These are phyloP conservation scores for Gossypium ekmanianum DNA, from an alignment of 345 rosid species.

Conservation along the genomic window DNA sequence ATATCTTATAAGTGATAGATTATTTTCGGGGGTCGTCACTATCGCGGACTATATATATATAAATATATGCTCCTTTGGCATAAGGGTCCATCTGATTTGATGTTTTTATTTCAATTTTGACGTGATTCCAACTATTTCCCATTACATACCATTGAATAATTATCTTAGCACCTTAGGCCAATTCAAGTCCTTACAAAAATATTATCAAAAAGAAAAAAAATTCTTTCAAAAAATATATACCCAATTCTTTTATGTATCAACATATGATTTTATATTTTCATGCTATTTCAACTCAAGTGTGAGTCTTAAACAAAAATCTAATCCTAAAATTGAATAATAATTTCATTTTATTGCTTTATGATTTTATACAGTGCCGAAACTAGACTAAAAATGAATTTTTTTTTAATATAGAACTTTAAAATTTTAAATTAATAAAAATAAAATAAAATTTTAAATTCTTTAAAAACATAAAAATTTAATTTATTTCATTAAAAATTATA, in stretches of 20 bases:
- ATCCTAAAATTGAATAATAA: no score
- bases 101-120: neutral
- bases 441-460: no score
- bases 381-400: no score
- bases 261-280: neutral
- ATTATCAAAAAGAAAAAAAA: neutral
- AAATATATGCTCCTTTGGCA: neutral
- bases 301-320: no score
- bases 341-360: no score
- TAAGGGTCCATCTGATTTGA: neutral
- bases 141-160: neutral
- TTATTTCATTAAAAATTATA: no score
- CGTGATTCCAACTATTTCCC: neutral
- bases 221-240: no score
- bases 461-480: no score
- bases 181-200: constrained; percentile 19
- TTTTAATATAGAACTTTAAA: fast-evolving
- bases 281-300: no score
- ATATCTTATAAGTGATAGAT: constrained; percentile 8
- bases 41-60: neutral
- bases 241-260: no score
- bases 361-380: no score
- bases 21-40: constrained; percentile 2
- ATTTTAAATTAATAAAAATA: no score
- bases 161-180: neutral